Conservation (phyloP, 106 monocot species). For the Triglochin maritima region DNA sequence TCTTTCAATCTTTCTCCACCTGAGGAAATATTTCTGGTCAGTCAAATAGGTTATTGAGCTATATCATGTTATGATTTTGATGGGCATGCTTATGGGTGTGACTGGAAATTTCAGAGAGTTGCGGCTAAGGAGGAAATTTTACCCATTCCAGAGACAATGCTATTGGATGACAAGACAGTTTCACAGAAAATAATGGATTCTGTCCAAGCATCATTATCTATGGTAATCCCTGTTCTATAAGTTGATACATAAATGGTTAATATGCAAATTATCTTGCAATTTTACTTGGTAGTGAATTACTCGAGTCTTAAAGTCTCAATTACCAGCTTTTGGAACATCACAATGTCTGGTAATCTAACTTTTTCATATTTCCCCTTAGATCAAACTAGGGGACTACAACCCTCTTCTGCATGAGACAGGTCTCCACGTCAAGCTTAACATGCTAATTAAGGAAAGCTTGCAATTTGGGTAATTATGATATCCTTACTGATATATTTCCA, state of each 20-base stretch:
- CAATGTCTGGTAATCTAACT: too few relatives aligned
- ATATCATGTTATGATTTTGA: too few relatives aligned
- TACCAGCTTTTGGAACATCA: too few relatives aligned
- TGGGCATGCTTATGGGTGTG: too few relatives aligned
- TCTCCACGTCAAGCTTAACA: conserved; percentile 54
- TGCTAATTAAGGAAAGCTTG: conserved; percentile 73
- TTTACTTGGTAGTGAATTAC: too few relatives aligned
- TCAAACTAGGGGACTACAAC: conserved; percentile 65
- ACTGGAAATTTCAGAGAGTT: conserved; percentile 39
- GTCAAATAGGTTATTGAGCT: too few relatives aligned
- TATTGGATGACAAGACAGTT: conserved; percentile 19
- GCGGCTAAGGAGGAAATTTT: conserved; percentile 74
- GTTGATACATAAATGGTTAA: background rate
- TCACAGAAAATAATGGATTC: conserved; percentile 38
- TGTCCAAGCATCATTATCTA: conserved; percentile 45
- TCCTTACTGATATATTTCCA: background rate
- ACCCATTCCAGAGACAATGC: conserved; percentile 36
- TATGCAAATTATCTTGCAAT: too few relatives aligned
- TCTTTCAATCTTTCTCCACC: too few relatives aligned
- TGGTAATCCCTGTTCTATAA: conserved; percentile 24
- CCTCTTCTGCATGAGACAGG: conserved; percentile 81
- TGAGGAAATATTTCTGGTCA: too few relatives aligned
- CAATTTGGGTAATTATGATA: conserved; percentile 51
- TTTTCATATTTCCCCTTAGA: conserved; percentile 15
- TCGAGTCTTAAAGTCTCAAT: too few relatives aligned